Evolutionary conservation across 2,329 filamentous ascomycete genomes (phyloP), one percentile per base, ranked within the genome.

Genomic region (Hymenoscyphus salicellus): DNA sequence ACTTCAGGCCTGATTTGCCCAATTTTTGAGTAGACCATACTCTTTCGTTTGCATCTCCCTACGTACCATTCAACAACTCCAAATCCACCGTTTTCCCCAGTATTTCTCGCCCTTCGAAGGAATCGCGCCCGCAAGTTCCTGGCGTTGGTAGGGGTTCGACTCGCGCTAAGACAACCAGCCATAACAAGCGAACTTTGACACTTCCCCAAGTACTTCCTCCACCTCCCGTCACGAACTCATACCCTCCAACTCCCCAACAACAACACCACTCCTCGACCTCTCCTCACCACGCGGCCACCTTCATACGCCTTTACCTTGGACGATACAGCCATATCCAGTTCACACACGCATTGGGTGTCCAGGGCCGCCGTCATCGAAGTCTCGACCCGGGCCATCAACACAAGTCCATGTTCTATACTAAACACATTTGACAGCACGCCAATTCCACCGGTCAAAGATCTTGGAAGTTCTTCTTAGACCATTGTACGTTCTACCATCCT

Each of bases 211-310:
- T 28, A 65, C 70, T 69, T 70, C 70, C 69, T 68, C 69, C 69
- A 63, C 69, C 70, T 69, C 66, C 67, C 52, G 56, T 65, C 67
- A 65, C 65, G 52, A 23, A 52, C 65, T 68, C 67, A 71, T 69
- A 72, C 70, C 70, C 70, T 67, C 58, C 46, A 38, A 49, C 60
- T 52, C 62, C 52, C 46, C 62, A 60, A 55, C 38, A 41, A 65
- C 72, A 69, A 75, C 75, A 74, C 75, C 73, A 74, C 71, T 71
- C 59, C 65, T 69, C 64, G 75, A 72, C 74, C 71, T 71, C 60
- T 64, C 69, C 65, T 68, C 75, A 74, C 70, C 72, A 68, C 59
- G 70, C 71, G 65, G 70, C 70, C 65, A 70, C 71, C 74, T 70
- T 59, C 61, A 66, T 38, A 64, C 67, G 46, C 41, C 62, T 55